Conservation (phyloP, 2,329 filamentous ascomycete genomes). For the Pleurostoma richardsiae region DNA sequence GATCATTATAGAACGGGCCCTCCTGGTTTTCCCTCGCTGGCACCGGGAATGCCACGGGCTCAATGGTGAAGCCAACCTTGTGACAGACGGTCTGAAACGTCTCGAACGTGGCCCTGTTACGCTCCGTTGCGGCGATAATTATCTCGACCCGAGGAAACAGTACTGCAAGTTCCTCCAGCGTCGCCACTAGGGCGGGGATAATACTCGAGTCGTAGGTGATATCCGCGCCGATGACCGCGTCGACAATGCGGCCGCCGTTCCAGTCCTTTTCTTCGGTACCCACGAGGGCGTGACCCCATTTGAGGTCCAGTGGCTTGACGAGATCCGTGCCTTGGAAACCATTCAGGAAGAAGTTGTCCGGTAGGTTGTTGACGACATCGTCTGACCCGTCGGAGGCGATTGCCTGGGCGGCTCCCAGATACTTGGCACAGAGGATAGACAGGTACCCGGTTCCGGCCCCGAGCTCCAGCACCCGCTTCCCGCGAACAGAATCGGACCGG, state of each 20-base stretch:
- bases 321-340: slow-evolving; percentile 43
- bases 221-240: slow-evolving; percentile 71
- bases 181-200: slow-evolving; percentile 60
- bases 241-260: slow-evolving; percentile 41
- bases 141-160: slow-evolving; percentile 52
- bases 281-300: slow-evolving; percentile 59
- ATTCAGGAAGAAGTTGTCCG: slow-evolving; percentile 66
- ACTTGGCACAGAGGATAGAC: slow-evolving; percentile 67
- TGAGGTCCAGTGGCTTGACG: slow-evolving; percentile 49
- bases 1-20: slow-evolving; percentile 60
- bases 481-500: slow-evolving; percentile 37
- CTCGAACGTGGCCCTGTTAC: slow-evolving; percentile 65
- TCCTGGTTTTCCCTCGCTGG: slow-evolving; percentile 35
- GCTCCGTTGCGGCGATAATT: slow-evolving; percentile 65
- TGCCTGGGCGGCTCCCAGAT: slow-evolving; percentile 53
- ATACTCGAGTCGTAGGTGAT: slow-evolving; percentile 68
- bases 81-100: slow-evolving; percentile 57
- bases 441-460: slow-evolving; percentile 74
- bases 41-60: slow-evolving; percentile 36
- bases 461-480: slow-evolving; percentile 63
- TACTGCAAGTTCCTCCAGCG: slow-evolving; percentile 56
- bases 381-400: slow-evolving; percentile 71
- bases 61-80: slow-evolving; percentile 35
- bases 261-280: slow-evolving; percentile 51
- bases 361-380: slow-evolving; percentile 62